Evolutionary conservation across 768 basidiomycete species (phyloP).

Genomic region (Amanita rubescens): DNA sequence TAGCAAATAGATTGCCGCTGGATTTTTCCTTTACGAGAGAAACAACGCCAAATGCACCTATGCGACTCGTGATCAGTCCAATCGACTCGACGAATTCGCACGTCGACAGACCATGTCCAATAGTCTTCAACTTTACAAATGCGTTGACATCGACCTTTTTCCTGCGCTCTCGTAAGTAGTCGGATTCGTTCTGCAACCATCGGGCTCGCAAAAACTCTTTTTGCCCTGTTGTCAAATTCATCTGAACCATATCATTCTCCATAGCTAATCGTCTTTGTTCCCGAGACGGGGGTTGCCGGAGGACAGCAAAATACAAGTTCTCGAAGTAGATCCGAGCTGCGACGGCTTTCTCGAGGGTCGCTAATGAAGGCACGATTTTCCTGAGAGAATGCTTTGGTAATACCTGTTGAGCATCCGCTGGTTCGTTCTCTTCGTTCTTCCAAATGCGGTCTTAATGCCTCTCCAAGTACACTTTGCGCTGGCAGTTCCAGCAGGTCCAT

Average conservation of each 20-base stretch:
- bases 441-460: slow-evolving; percentile 56
- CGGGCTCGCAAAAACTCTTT: slow-evolving; percentile 65
- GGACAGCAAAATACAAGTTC: slow-evolving; percentile 79
- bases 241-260: slow-evolving; percentile 77
- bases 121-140: slow-evolving; percentile 87
- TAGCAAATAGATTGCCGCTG: slow-evolving; percentile 79
- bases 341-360: slow-evolving; percentile 90
- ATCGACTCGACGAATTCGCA: slow-evolving; percentile 10
- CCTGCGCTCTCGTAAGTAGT: slow-evolving; percentile 79
- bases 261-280: slow-evolving; percentile 81
- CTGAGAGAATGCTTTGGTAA: slow-evolving; percentile 34
- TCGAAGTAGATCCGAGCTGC: slow-evolving; percentile 92
- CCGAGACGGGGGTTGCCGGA: slow-evolving; percentile 78
- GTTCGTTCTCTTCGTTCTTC: slow-evolving; percentile 55
- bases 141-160: slow-evolving; percentile 77
- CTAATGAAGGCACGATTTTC: slow-evolving; percentile 55
- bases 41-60: slow-evolving; percentile 95
- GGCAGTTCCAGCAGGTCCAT: slow-evolving; percentile 47
- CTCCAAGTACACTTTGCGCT: slow-evolving; percentile 54
- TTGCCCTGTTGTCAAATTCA: slow-evolving; percentile 63
- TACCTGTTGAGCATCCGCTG: slow-evolving; percentile 31
- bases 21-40: slow-evolving; percentile 81
- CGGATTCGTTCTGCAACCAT: slow-evolving; percentile 85
- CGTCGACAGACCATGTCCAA: slow-evolving; percentile 71
- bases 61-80: slow-evolving; percentile 18